Evolutionary conservation across 2,329 filamentous ascomycete species (phyloP), one percentile per base, ranked within the genome.

Genomic region (Ceratocystis ficicola): DNA sequence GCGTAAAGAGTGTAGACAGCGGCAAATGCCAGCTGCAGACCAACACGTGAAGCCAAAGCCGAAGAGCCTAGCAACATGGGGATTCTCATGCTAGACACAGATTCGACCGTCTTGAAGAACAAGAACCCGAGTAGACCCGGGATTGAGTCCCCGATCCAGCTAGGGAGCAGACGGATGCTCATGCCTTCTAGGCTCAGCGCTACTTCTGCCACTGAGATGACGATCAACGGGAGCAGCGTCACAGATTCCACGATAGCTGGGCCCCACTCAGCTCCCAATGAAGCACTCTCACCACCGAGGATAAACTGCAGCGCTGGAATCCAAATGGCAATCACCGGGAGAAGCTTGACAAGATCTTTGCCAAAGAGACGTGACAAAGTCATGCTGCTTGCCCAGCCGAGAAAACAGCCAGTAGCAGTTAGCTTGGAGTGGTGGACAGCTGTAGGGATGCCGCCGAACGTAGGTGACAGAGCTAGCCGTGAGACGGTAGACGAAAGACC

Each of bases 361-460:
- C 20, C 25, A 5, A 36, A n/a, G 72, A 81, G 46, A 32, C 78
- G 75, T 65, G 75, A 76, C 46, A 89, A 72, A 12, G 80, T 76
- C 61, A 86, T 73, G 72, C 88, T 89, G 30, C 81, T 80, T 7
- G 88, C 81, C 82, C 89, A 89, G 44, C 90, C 90, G 17, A 85
- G 74, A 68, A 91, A 86, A 68, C 85, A 84, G 32, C 84, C 85
- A 2, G 82, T 77, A 70, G 85, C 85, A 69, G 90, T 77, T 68
- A 85, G 80, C 72, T 83, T 82, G 63, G 80, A 77, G 73, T 96
- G 93, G 74, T 86, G 88, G 69, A 87, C 79, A 1, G 83, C 81
- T 0, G 90, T 80, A 1, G 93, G 89, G 46, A 95, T 89, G 17
- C 86, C 85, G 64, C 94, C 94, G 75, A 95, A 97, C 10, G 95